These are phyloP conservation scores for Lodderomyces elongisporus DNA, from an alignment of 1,139 yeast species.

Conservation along the genomic window DNA sequence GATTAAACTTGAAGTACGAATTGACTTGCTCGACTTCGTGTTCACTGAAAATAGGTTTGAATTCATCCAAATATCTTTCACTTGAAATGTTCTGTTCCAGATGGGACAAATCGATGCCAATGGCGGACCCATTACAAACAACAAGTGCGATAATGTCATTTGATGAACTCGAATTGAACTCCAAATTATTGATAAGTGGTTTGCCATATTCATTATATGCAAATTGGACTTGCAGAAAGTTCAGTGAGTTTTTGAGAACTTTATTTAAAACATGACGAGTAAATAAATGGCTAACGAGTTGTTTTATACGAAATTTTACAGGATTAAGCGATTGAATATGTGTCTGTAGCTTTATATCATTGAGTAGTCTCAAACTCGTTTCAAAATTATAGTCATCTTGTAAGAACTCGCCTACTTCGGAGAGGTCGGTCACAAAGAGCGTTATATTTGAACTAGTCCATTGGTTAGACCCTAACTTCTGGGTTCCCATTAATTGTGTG, in stretches of 20 bases:
- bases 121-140: slow-evolving; percentile 26
- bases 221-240: slow-evolving; percentile 20
- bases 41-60: slow-evolving; percentile 44
- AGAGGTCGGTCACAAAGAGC: too few relatives aligned
- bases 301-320: slow-evolving; percentile 14
- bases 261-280: slow-evolving; percentile 23
- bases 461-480: too few relatives aligned
- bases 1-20: slow-evolving; percentile 37
- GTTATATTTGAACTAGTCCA: too few relatives aligned
- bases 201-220: slow-evolving; percentile 32
- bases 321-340: slow-evolving; percentile 26
- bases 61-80: slow-evolving; percentile 35
- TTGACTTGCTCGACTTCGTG: slow-evolving; percentile 29
- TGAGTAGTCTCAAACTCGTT: slow-evolving; percentile 28
- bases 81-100: slow-evolving; percentile 37
- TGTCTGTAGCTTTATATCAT: slow-evolving; percentile 27
- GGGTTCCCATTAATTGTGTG: slow-evolving; percentile 9
- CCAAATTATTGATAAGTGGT: slow-evolving; percentile 23
- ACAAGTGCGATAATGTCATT: slow-evolving; percentile 44
- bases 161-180: slow-evolving; percentile 55
- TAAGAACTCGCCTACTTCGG: slow-evolving; percentile 17
- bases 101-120: slow-evolving; percentile 66
- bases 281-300: slow-evolving; percentile 21
- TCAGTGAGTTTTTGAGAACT: slow-evolving; percentile 12
- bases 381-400: slow-evolving; percentile 36